A percentile compares a stretch with the other conserved stretches of the same genome.
Conservation (phyloP, 2,329 filamentous ascomycete genomes). For the Balansia obtecta region DNA sequence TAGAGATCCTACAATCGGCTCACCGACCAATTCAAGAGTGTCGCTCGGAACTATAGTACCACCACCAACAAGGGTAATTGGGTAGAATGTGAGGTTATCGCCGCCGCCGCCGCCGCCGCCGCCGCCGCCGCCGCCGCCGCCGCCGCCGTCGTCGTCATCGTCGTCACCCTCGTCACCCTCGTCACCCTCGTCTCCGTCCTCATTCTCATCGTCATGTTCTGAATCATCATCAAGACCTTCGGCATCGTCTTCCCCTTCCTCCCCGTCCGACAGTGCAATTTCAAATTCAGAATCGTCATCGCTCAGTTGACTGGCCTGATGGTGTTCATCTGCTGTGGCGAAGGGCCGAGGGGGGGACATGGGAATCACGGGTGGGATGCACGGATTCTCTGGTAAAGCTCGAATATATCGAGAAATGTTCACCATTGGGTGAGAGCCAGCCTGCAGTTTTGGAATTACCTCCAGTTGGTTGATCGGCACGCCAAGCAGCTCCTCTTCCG, state of each 20-base stretch:
- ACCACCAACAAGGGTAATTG: background rate
- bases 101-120: background rate
- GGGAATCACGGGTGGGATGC: slow-evolving; percentile 1
- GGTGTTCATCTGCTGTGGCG: background rate
- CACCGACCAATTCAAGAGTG: background rate
- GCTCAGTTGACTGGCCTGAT: background rate
- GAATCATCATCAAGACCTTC: slow-evolving; percentile 3
- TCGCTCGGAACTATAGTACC: background rate
- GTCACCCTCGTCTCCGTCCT: background rate
- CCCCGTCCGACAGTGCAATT: slow-evolving; percentile 10
- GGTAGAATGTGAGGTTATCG: background rate
- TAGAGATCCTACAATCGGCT: background rate
- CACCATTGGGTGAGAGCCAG: slow-evolving; percentile 10
- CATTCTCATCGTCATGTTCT: slow-evolving; percentile 1
- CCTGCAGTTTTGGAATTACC: slow-evolving; percentile 9
- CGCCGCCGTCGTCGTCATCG: slow-evolving; percentile 1
- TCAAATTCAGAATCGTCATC: slow-evolving; percentile 8
- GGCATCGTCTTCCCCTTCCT: slow-evolving; percentile 9
- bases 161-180: background rate
- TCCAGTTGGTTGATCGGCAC: slow-evolving; percentile 11
- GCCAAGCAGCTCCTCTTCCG: slow-evolving; percentile 23
- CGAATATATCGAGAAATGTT: slow-evolving; percentile 15
- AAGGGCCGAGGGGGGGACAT: background rate
- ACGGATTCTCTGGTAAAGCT: slow-evolving; percentile 20
- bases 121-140: background rate